A percentile compares a stretch with the other conserved stretches of the same genome.
These are phyloP conservation scores for Xylariaceae sp. DNA, from an alignment of 2,329 filamentous ascomycete genomes.

Conservation along the genomic window DNA sequence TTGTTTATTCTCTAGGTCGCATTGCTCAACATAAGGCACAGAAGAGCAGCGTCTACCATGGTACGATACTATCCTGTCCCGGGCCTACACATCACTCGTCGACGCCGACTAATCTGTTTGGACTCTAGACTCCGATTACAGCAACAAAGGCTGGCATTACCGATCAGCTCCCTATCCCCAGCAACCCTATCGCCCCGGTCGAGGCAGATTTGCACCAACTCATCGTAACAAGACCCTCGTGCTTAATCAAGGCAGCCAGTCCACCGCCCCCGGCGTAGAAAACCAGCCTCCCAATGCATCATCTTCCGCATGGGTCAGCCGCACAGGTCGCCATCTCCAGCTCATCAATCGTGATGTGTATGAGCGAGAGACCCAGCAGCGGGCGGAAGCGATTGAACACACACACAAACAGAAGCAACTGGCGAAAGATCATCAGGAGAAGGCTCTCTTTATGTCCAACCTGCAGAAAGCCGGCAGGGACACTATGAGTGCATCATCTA, in stretches of 20 bases:
- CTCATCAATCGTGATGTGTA: conserved; percentile 77
- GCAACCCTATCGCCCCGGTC: conserved; percentile 25
- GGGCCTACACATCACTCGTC: neutral
- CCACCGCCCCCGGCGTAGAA: conserved; percentile 25
- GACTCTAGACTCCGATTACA: conserved; percentile 17
- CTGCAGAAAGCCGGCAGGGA: conserved; percentile 35
- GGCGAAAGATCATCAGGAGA: conserved; percentile 53
- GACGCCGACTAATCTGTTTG: conserved; percentile 2
- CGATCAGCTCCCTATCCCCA: conserved; percentile 30
- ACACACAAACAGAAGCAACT: conserved; percentile 55
- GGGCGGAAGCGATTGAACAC: conserved; percentile 66
- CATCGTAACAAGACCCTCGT: conserved; percentile 33
- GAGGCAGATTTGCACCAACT: conserved; percentile 24
- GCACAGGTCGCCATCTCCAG: conserved; percentile 71
- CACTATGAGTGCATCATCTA: conserved; percentile 26
- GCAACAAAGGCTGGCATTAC: conserved; percentile 20
- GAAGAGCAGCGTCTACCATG: conserved; percentile 39
- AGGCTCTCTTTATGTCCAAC: conserved; percentile 47
- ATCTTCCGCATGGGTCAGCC: conserved; percentile 59
- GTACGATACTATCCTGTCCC: conserved; percentile 13
- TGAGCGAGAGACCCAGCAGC: conserved; percentile 64
- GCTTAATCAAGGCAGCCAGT: conserved; percentile 28
- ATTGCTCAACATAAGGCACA: conserved; percentile 71
- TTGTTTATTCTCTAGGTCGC: conserved; percentile 50
- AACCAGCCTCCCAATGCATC: conserved; percentile 35